Conservation (phyloP, 129 eudicot genomes). For the Oenanthe sinensis region DNA sequence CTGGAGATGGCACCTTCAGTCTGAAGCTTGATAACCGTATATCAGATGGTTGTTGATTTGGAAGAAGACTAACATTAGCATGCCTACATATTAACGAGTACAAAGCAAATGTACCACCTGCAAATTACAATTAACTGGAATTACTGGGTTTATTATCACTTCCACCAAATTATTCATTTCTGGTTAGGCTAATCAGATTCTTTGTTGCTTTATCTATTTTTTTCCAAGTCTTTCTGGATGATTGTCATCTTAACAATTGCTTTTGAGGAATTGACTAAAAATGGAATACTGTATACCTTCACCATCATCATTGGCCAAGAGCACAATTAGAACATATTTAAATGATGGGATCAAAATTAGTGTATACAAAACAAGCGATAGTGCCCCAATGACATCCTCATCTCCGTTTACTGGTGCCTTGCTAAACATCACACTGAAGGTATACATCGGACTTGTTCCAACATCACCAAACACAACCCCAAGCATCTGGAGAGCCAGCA, state of each 20-base stretch:
- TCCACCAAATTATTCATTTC: neutral
- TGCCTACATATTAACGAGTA: conserved; percentile 92
- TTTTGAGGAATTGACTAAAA: neutral
- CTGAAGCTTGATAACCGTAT: conserved; percentile 91
- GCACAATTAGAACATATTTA: conserved; percentile 77
- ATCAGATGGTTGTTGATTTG: conserved; percentile 87
- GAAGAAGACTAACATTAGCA: conserved; percentile 94
- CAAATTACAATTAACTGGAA: conserved; percentile 2
- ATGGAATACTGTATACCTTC: conserved; percentile 45
- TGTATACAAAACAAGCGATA: conserved; percentile 88
- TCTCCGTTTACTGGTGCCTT: conserved; percentile 78
- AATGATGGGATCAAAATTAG: conserved; percentile 66
- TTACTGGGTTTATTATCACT: neutral
- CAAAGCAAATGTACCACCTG: conserved; percentile 96
- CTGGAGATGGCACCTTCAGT: conserved; percentile 87
- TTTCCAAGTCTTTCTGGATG: neutral
- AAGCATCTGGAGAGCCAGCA: conserved; percentile 69
- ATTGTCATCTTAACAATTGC: neutral
- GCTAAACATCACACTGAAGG: conserved; percentile 90
- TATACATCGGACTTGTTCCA: conserved; percentile 88
- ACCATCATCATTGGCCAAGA: conserved; percentile 93
- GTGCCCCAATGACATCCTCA: conserved; percentile 88
- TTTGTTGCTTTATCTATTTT: neutral
- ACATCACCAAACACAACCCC: conserved; percentile 98
- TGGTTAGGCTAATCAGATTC: neutral